Conservation (phyloP, 495 filamentous ascomycete genomes). For the Hypoxylon subgilvum region DNA sequence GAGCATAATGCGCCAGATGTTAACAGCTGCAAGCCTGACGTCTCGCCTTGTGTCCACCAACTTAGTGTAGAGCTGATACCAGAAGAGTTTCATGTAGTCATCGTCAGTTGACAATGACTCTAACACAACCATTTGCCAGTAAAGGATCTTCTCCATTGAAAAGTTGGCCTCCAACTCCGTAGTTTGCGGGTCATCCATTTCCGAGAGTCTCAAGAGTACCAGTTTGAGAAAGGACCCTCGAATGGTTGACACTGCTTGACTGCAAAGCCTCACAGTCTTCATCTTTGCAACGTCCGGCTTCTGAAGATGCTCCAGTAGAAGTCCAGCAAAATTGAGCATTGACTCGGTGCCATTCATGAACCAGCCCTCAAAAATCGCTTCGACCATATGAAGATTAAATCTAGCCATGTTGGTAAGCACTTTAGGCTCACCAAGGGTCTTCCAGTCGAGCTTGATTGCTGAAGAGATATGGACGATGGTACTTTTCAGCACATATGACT, state of each 20-base stretch:
- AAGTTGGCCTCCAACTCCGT: constrained; percentile 63
- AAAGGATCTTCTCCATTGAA: constrained; percentile 82
- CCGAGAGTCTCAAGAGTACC: constrained; percentile 79
- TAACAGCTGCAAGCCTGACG: constrained; percentile 78
- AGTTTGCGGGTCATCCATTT: constrained; percentile 69
- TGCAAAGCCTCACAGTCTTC: constrained; percentile 89
- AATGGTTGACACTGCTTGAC: constrained; percentile 75
- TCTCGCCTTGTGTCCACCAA: constrained; percentile 67
- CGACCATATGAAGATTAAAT: constrained; percentile 77
- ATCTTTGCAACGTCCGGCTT: constrained; percentile 77
- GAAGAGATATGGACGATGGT: constrained; percentile 74
- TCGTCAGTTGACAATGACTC: constrained; percentile 74
- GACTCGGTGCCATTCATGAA: constrained; percentile 84
- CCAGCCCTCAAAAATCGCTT: constrained; percentile 95
- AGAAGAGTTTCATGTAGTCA: constrained; percentile 78
- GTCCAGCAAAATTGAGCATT: constrained; percentile 85
- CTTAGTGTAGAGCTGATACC: constrained; percentile 87
- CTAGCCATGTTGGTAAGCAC: constrained; percentile 84
- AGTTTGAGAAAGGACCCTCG: constrained; percentile 76
- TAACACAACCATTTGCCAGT: constrained; percentile 94
- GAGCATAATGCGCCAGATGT: constrained; percentile 86
- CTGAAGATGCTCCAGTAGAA: constrained; percentile 84
- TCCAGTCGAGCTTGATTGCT: constrained; percentile 70
- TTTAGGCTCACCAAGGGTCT: constrained; percentile 77
- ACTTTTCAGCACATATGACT: constrained; percentile 82